Conservation (phyloP, 2,329 filamentous ascomycete species). For the Xylariaceae sp. region DNA sequence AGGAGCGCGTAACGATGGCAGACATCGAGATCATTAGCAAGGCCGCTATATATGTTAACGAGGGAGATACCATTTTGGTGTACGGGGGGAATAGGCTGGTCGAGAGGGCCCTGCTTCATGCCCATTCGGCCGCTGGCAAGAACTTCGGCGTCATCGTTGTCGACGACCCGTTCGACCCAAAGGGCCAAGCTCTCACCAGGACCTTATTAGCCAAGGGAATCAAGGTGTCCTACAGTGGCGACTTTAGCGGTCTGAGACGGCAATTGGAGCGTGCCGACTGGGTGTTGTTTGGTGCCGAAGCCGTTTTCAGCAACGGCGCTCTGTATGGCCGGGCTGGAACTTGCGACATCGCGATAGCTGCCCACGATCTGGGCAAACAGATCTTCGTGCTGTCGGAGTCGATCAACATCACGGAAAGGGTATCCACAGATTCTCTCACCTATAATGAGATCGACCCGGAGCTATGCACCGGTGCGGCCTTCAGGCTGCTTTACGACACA, state of each 20-base stretch:
- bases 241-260: constrained; percentile 69
- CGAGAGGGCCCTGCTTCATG: constrained; percentile 73
- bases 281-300: constrained; percentile 82
- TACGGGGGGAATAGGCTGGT: constrained; percentile 85
- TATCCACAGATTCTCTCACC: constrained; percentile 87
- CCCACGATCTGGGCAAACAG: constrained; percentile 68
- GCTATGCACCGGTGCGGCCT: constrained; percentile 55
- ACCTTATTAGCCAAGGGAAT: constrained; percentile 65
- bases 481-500: constrained; percentile 81
- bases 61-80: constrained; percentile 79
- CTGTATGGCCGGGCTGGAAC: constrained; percentile 87
- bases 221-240: constrained; percentile 74
- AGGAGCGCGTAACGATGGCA: constrained; percentile 82
- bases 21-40: constrained; percentile 79
- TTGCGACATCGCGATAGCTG: constrained; percentile 79
- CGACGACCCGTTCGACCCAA: constrained; percentile 60
- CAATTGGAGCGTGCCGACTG: constrained; percentile 64
- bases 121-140: constrained; percentile 62
- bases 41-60: constrained; percentile 69
- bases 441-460: constrained; percentile 85
- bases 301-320: constrained; percentile 91
- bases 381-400: constrained; percentile 91
- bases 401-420: constrained; percentile 84
- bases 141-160: constrained; percentile 81
- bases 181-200: constrained; percentile 60